Evolutionary conservation across 495 filamentous ascomycete genomes (phyloP), one percentile per base, ranked within the genome.

Genomic region (Daldinia caldariorum): DNA sequence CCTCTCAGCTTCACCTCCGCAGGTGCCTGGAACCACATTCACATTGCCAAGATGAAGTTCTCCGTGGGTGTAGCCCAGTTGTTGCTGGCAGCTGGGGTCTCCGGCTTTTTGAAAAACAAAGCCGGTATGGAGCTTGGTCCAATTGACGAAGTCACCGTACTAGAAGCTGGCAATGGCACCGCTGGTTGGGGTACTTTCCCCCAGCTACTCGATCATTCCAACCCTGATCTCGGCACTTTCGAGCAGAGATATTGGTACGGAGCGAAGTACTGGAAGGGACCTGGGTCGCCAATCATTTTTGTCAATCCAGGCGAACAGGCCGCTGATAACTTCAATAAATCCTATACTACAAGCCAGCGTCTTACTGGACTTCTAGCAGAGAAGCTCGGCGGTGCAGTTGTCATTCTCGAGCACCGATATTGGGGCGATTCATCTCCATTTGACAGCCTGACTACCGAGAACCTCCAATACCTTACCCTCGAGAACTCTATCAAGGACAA

Each of bases 361-460:
- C 67, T 87, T 18, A 85, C 84, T 6, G 87, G 87, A 53, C 76
- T 81, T 5, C 80, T 81, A 58, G 87, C 86, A 1, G 73, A 88
- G 72, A 81, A 84, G 67, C 80, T 88, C 37, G 81, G 85, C 41
- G 87, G 81, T 55, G 87, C 87, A 14, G 84, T 85, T n/a, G 72
- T 89, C 43, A 76, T 88, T 57, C 61, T 89, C 55, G 87, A 89
- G 73, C 87, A 86, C 70, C 79, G 86, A 60, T 88, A 87, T 70
- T 89, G 84, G 84, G 87, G 87, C n/a, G 78, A 80, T 58, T 89
- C 87, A 6, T 88, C 87, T 0, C 89, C 89, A 1, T 90, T 83
- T 68, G 74, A 79, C 13, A 74, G 78, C 16, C 76, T 90, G 58
- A 87, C 82, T 0, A 77, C 84, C 8, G 77, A 88, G 64, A 89